Evolutionary conservation across 1,139 yeast genomes (phyloP).

Genomic region (Saccharomyces pastorianus): DNA sequence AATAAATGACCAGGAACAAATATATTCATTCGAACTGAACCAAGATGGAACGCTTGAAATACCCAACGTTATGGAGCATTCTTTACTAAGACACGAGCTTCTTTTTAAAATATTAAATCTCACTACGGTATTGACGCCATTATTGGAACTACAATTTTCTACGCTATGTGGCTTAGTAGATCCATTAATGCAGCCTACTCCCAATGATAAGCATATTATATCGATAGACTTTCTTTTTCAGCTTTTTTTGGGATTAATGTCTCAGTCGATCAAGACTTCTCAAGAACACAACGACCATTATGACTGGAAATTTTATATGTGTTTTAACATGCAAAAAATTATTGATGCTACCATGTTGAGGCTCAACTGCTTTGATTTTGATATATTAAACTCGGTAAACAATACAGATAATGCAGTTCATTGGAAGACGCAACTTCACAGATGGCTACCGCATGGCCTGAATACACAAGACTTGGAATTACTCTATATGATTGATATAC

Average conservation of each 20-base stretch:
- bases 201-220: slow-evolving; percentile 43
- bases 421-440: slow-evolving; percentile 33
- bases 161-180: slow-evolving; percentile 42
- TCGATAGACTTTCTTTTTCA: slow-evolving; percentile 51
- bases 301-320: slow-evolving; percentile 36
- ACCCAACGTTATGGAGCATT: slow-evolving; percentile 24
- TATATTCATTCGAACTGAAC: slow-evolving; percentile 28
- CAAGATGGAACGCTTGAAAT: slow-evolving; percentile 17
- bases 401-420: slow-evolving; percentile 40
- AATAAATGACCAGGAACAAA: slow-evolving; percentile 19
- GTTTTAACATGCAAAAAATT: slow-evolving; percentile 39
- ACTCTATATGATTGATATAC: slow-evolving; percentile 46
- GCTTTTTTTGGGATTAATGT: slow-evolving; percentile 40
- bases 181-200: slow-evolving; percentile 62
- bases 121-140: slow-evolving; percentile 14
- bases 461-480: slow-evolving; percentile 38
- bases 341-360: slow-evolving; percentile 37
- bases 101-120: slow-evolving; percentile 20
- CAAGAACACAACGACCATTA: slow-evolving; percentile 3
- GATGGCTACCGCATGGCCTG: slow-evolving; percentile 48
- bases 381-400: slow-evolving; percentile 37
- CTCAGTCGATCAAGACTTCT: slow-evolving; percentile 17
- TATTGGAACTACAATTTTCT: slow-evolving; percentile 18
- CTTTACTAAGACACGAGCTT: slow-evolving; percentile 24
- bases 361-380: slow-evolving; percentile 43